These are phyloP conservation scores for Paraleonurus japonicus DNA, from an alignment of 257 asterid genomes.

Conservation along the genomic window DNA sequence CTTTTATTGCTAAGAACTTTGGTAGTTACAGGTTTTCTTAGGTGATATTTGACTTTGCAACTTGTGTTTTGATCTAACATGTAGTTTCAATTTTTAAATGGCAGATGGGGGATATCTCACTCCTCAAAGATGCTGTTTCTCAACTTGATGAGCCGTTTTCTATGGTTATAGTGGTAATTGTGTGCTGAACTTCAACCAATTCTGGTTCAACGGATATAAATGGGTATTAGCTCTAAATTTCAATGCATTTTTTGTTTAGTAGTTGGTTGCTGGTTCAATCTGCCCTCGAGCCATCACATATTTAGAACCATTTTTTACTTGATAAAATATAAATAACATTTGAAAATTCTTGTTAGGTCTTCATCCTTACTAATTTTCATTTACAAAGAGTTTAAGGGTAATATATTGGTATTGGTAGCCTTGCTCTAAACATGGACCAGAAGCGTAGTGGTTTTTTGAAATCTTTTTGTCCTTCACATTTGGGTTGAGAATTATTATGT, in stretches of 20 bases:
- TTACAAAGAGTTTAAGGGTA: not conserved
- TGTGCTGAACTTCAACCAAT: conserved; percentile 99
- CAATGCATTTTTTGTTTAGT: conserved; percentile 51
- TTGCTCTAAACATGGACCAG: conserved; percentile 10
- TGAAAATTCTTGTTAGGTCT: conserved; percentile 5
- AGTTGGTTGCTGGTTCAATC: conserved; percentile 32
- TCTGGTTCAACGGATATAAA: conserved; percentile 93
- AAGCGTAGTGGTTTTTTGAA: not conserved
- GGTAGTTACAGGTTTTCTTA: conserved; percentile 44
- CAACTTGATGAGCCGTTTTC: conserved; percentile 94
- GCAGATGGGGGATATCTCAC: conserved; percentile 97
- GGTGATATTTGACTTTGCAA: conserved; percentile 24
- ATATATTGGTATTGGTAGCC: conserved; percentile 2
- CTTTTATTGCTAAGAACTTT: conserved; percentile 55
- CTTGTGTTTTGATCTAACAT: conserved; percentile 36
- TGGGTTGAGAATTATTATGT: not conserved
- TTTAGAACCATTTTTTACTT: not conserved
- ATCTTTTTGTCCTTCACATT: not conserved
- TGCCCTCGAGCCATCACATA: conserved; percentile 29
- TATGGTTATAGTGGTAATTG: conserved; percentile 99
- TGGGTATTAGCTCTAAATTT: conserved; percentile 98
- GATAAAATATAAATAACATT: not conserved
- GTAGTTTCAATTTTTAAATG: conserved; percentile 37
- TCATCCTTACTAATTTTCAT: conserved; percentile 12
- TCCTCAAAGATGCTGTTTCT: conserved; percentile 97